Evolutionary conservation across 352 stramenopile species (phyloP), one percentile per base, ranked within the genome.

Genomic region (Achlya hypogyna): DNA sequence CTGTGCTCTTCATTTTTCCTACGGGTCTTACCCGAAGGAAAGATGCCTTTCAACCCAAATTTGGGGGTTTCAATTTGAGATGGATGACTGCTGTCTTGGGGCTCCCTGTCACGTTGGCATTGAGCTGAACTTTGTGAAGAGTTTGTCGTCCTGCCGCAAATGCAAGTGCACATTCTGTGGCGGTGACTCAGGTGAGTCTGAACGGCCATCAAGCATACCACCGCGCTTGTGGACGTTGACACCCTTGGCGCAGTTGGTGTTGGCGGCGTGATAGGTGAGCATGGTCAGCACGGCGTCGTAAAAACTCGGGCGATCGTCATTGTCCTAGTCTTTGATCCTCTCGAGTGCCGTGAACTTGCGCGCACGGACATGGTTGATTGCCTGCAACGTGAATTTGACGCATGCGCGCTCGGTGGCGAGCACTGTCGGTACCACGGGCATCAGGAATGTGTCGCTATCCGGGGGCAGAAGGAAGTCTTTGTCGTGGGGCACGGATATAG

Each of bases 381-480:
- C 35, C 8, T 16, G 6, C 6, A 64, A 22, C 14, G 54, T 31
- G 9, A 64, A 25, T 22, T 51, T 25, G 28, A 38, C 54, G 54
- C 54, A 64, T 22, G 14, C 6, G 22, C 32, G 53, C 22, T 49
- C 32, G n/a, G 49, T 12, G 16, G 16, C 0, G 2, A 32, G 25
- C 32, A 22, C 51, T 16, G 54, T 52, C 5, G 54, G 20, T 18
- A 64, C 51, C 54, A 22, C 35, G 14, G 54, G 54, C 35, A 38
- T 52, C 12, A 64, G n/a, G 18, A 64, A 52, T 23, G 35, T 32
- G 34, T 64, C 54, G 6, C 51, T 12, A 9, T 64, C 54, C 5
- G 54, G 34, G n/a, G 35, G 54, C 5, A 64, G 35, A 22, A 64
- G 35, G 32, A 25, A 64, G 18, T 64, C 40, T 34, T 64, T 52